phyloP scores from a whole-genome alignment of 2,329 filamentous ascomycete genomes.

The Aspergillus tubingensis region DNA sequence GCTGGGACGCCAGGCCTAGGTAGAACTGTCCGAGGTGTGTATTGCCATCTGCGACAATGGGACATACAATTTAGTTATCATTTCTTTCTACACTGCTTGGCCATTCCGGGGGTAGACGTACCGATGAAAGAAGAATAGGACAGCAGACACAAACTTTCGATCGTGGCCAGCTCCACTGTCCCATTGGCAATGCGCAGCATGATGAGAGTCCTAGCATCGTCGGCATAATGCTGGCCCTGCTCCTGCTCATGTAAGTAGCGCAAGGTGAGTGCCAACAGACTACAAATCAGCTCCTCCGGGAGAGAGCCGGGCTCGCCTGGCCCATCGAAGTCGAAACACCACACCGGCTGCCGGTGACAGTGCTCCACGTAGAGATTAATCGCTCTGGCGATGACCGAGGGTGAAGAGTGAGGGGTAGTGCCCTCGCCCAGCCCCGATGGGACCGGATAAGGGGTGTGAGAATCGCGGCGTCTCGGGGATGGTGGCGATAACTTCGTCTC shows the following conservation, averaged over 20 bases:
- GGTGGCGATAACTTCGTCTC: not conserved
- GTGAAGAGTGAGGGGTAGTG: slow-evolving; percentile 22
- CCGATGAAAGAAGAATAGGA: slow-evolving; percentile 55
- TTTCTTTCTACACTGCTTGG: not conserved
- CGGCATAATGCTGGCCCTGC: slow-evolving; percentile 39
- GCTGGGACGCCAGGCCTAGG: slow-evolving; percentile 53
- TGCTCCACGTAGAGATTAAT: slow-evolving; percentile 40
- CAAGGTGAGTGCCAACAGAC: slow-evolving; percentile 35
- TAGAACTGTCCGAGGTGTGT: slow-evolving; percentile 54
- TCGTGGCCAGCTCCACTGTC: slow-evolving; percentile 51
- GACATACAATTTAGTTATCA: not conserved
- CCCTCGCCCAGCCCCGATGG: slow-evolving; percentile 29
- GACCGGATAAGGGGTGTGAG: slow-evolving; percentile 25
- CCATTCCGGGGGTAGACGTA: slow-evolving; percentile 25
- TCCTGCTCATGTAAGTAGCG: slow-evolving; percentile 34
- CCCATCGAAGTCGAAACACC: slow-evolving; percentile 40
- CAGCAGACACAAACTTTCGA: slow-evolving; percentile 55
- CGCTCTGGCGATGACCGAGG: slow-evolving; percentile 26
- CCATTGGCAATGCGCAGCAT: slow-evolving; percentile 57
- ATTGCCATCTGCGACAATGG: slow-evolving; percentile 46
- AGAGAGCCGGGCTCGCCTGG: slow-evolving; percentile 29
- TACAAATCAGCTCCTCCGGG: slow-evolving; percentile 37
- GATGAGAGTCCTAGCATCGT: slow-evolving; percentile 37
- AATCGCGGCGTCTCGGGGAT: not conserved
- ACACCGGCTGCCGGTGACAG: slow-evolving; percentile 42